phyloP scores from a whole-genome alignment of 1,284 basidiomycete genomes.

The Pseudozyma sp. region DNA sequence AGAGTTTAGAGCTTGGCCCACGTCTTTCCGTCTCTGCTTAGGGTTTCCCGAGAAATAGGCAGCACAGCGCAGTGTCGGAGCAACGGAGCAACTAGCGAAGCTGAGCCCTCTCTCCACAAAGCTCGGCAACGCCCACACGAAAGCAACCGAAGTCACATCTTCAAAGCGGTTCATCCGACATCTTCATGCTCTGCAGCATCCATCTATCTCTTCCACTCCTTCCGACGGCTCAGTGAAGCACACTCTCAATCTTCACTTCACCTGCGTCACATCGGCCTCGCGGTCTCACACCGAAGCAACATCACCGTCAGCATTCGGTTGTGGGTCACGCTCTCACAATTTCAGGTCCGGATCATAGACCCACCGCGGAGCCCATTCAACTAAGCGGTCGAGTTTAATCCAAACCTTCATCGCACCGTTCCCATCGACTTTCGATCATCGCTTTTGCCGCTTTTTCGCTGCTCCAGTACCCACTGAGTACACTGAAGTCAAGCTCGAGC shows the following conservation, averaged over 20 bases:
- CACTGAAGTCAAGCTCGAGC: not conserved
- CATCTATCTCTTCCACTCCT: too few species aligned
- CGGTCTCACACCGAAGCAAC: too few species aligned
- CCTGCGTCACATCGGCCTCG: not conserved
- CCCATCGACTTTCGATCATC: not conserved
- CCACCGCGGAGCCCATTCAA: too few species aligned
- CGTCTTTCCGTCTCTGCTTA: slow-evolving; percentile 1
- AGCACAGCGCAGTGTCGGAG: not conserved
- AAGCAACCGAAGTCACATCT: not conserved
- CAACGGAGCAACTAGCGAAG: not conserved
- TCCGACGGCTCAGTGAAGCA: too few species aligned
- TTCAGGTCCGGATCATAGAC: too few species aligned
- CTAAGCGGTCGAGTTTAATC: too few species aligned
- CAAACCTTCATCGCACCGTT: not conserved
- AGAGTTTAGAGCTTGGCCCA: slow-evolving; percentile 23
- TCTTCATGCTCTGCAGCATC: too few species aligned
- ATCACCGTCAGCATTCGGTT: too few species aligned
- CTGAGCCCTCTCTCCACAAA: not conserved
- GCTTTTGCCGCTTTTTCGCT: not conserved
- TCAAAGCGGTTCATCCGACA: too few species aligned
- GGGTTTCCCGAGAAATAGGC: not conserved
- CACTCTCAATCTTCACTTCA: not conserved
- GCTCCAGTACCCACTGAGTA: not conserved
- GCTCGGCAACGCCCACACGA: not conserved
- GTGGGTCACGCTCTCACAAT: too few species aligned